A percentile compares a stretch with the other conserved stretches of the same genome.
Evolutionary conservation across 108 stramenopile species (phyloP).

Genomic region (Cyclostephanos invisitatus): DNA sequence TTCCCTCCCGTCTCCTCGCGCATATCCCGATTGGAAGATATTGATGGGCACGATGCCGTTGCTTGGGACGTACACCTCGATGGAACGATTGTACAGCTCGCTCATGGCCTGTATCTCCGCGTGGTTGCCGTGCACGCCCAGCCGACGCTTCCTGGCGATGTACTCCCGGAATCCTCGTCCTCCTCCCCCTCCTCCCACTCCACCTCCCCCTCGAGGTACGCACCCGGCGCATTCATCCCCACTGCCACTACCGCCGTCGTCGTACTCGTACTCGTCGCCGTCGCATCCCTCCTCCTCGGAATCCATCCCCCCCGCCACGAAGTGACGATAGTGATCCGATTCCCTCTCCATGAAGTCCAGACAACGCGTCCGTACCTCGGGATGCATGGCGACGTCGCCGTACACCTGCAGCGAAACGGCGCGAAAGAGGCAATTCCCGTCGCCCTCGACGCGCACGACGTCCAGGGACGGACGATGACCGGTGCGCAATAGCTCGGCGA

Average conservation of each 20-base stretch:
- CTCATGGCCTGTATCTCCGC: constrained; percentile 95
- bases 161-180: constrained; percentile 68
- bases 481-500: constrained; percentile 17
- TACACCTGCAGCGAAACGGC: constrained; percentile 95
- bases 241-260: too few relatives aligned
- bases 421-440: constrained; percentile 98
- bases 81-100: constrained; percentile 93
- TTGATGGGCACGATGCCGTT: constrained; percentile 72
- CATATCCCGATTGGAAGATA: constrained; percentile 82
- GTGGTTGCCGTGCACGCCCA: constrained; percentile 95
- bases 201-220: neutral
- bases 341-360: constrained; percentile 90
- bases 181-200: neutral
- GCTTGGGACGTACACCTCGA: constrained; percentile 86
- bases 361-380: constrained; percentile 77
- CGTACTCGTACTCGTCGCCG: too few relatives aligned
- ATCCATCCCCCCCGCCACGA: constrained; percentile 50
- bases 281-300: neutral
- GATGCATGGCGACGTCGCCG: constrained; percentile 87
- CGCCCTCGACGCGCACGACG: constrained; percentile 76
- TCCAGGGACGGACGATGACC: constrained; percentile 50
- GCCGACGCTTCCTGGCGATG: constrained; percentile 72
- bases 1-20: constrained; percentile 10
- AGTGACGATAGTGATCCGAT: constrained; percentile 75
- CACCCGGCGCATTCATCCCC: neutral